Conservation (phyloP, 257 asterid species). For the Gentiana macrophylla region DNA sequence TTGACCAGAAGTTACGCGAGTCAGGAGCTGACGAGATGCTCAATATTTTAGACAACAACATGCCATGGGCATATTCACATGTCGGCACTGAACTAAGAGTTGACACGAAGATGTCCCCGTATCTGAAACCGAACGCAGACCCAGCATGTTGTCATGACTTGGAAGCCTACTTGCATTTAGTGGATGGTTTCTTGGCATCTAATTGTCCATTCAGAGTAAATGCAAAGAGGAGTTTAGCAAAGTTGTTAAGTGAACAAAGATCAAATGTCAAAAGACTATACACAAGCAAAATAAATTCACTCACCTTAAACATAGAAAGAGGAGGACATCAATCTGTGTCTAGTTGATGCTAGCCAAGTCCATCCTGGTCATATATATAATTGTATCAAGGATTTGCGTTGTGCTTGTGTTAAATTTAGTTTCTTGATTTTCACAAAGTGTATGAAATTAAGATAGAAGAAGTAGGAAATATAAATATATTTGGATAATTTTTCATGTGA, state of each 20-base stretch:
- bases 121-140: slow-evolving; percentile 59
- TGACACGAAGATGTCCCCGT: slow-evolving; percentile 84
- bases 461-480: no score
- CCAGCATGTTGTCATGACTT: slow-evolving; percentile 86
- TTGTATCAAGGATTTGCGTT: not conserved
- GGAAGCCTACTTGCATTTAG: slow-evolving; percentile 83
- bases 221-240: slow-evolving; percentile 79
- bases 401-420: no score
- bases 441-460: no score
- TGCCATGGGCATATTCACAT: slow-evolving; percentile 93
- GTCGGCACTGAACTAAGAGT: slow-evolving; percentile 63
- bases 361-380: slow-evolving; percentile 27
- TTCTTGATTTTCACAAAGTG: no score
- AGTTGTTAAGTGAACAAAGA: slow-evolving; percentile 52
- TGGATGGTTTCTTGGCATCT: slow-evolving; percentile 79
- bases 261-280: slow-evolving; percentile 68
- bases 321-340: slow-evolving; percentile 23
- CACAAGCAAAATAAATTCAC: slow-evolving; percentile 48
- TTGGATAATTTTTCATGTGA: no score
- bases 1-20: slow-evolving; percentile 43
- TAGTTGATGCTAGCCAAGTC: slow-evolving; percentile 56
- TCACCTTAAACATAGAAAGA: slow-evolving; percentile 37
- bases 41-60: slow-evolving; percentile 35
- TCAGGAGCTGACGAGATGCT: slow-evolving; percentile 23
- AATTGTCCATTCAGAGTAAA: slow-evolving; percentile 72